Evolutionary conservation across 2,329 filamentous ascomycete genomes (phyloP), one percentile per base, ranked within the genome.

Genomic region (Waltergamsia citrina): DNA sequence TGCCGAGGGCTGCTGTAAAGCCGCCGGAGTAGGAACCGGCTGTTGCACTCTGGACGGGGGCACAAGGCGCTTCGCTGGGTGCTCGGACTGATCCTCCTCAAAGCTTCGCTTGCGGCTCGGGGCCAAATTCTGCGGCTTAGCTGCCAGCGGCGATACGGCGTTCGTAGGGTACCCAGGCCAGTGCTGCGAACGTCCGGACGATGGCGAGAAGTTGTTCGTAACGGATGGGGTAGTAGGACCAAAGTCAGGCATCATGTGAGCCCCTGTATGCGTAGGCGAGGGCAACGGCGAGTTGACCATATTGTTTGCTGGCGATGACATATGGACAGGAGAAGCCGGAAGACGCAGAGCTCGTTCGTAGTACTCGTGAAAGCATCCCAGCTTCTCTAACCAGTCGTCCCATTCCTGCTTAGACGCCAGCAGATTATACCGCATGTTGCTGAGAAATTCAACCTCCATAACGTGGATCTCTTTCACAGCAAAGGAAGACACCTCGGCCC

Each of bases 371-470:
- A 95, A 95, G 44, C 80, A 81, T 34, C 81, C 74, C 35, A 96
- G 67, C 54, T 87, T 87, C 41, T 69, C 65, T 49, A 95, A 79
- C 92, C 92, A 96, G 35, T 78, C 72, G 32, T 78, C 71, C 92
- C 92, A 98, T 53, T 94, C 76, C 34, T 78, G 71, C 51, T 86
- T 80, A 4, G 88, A 93, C 4, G 85, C 86, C 52, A 90, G 79
- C 7, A 98, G 67, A 47, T 85, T 87, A 60, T 96, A 98, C 50
- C 90, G 78, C 81, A 98, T 94, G 58, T 96, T 96, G 66, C 90
- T 95, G 42, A 98, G 67, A 49, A 98, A 98, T 56, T 98, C 92
- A n/a, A 98, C 92, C 56, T 98, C 92, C 92, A 98, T 98, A 29
- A 95, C 83, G 54, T 98, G 92, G 33, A 98, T 94, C 58, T 98